Base-by-base conservation (phyloP, 2,329 filamentous ascomycete species). In the Polychaeton citri region DNA sequence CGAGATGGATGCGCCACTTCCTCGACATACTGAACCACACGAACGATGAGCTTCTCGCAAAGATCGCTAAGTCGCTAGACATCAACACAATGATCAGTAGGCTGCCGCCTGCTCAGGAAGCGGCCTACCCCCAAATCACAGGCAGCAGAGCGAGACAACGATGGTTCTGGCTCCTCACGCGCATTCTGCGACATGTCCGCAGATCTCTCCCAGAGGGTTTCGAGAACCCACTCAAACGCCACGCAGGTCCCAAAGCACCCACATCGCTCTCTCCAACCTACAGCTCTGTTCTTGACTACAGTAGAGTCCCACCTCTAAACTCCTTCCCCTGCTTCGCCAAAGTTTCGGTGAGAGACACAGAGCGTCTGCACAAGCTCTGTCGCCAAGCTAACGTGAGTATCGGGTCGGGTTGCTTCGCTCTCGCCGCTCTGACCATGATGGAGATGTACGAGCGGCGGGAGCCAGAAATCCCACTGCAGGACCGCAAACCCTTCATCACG, bases 131-230 rank as follows among this genome's bases (percentile, higher is more conserved):
- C 2, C 44, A 41, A 0, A 52, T 65, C 0, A 31, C 47, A 1
- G 61, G 62, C 20, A 60, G 43, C 16, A 36, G 36, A 24, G 63
- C 62, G 2, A 47, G 59, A 15, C 53, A 59, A 45, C 52, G 63
- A 33, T 68, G 64, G 64, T 65, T 63, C 43, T 68, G 65, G 65
- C 55, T 58, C 5, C 54, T 68, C 6, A 55, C 61, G 6, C 51
- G 62, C 15, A 55, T 67, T 6, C 51, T 67, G 12, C 48, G 64
- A 5, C 60, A 66, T 36, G 55, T 65, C 2, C 47, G 58, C 5
- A 60, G 51, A 32, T 52, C 57, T 1, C 48, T 61, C 1, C 57
- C 59, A 9, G 50, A 49, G 6, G 60, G 59, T 2, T 64, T 68
- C 37, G 19, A 47, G 2, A 67, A 66, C 37, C 65, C 65, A 0